Base-by-base conservation (phyloP, 345 rosid species). In the Excoecaria agallocha region DNA sequence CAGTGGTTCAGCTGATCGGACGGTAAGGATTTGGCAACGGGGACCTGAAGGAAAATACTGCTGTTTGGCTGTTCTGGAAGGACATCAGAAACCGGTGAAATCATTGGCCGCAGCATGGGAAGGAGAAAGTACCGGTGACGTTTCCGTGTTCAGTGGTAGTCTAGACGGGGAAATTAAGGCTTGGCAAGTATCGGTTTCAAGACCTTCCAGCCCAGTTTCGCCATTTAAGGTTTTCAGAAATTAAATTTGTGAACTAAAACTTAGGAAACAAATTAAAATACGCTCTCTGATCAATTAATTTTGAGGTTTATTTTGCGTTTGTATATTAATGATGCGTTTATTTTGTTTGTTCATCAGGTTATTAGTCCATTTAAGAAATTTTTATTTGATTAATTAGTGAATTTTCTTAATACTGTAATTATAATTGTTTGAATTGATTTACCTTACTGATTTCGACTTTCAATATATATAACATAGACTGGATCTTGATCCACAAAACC, bases 1-100 rank as follows among this genome's bases (percentile, higher is more conserved):
- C n/a, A 92, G 98, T 65, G 98, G 97, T 51, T 94, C 98, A 0
- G 89, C 97, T 8, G 98, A 94, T 87, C 85, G 84, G 77, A 94
- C 95, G 77, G 90, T 89, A 46, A 86, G 97, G 82, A 82, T 94
- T 22, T 94, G 98, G 98, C 83, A 83, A 43, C 86, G 87, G 4
- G 95, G 90, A 37, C 20, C 15, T 1, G 95, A 86, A 24, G 85
- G 84, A 50, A 82, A 78, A 66, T 94, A 80, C 61, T 72, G 82
- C 30, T 92, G 98, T 66, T 79, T 92, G 86, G 86, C 92, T 25
- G 85, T 90, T 24, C 68, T 94, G 58, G 83, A 84, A 35, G 97
- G 98, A 45, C 98, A 92, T 55, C 25, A 55, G 48, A 87, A 87
- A 57, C 94, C 97, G 45, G 96, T 94, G 77, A 94, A 88, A 89